Conservation (phyloP, 1,284 basidiomycete species). For the Cerioporus squamosus region DNA sequence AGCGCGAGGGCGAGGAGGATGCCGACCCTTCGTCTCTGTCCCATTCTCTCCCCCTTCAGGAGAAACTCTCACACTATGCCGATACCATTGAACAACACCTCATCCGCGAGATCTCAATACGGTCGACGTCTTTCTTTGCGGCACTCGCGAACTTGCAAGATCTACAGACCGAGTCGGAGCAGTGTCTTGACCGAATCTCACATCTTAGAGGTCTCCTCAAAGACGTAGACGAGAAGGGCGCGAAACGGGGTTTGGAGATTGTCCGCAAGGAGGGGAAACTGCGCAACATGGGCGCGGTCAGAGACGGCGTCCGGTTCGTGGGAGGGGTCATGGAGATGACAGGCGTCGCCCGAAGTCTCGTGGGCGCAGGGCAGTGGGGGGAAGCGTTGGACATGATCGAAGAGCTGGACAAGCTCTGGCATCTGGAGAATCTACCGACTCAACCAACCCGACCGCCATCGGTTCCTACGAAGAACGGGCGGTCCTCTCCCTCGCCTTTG, state of each 20-base stretch:
- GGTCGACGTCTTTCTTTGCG: constrained; percentile 95
- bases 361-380: constrained; percentile 84
- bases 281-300: constrained; percentile 61
- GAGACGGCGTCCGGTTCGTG: constrained; percentile 68
- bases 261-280: constrained; percentile 70
- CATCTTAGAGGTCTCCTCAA: constrained; percentile 74
- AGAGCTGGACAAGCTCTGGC: constrained; percentile 74
- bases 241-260: constrained; percentile 78
- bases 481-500: constrained; percentile 28
- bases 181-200: constrained; percentile 80
- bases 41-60: constrained; percentile 79
- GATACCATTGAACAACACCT: constrained; percentile 97
- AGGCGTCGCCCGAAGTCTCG: constrained; percentile 70
- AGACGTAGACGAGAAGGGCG: constrained; percentile 79
- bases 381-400: constrained; percentile 82
- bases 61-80: constrained; percentile 90
- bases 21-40: constrained; percentile 64
- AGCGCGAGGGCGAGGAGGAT: constrained; percentile 31
- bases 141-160: constrained; percentile 94
- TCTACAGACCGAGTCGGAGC: constrained; percentile 86
- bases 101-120: constrained; percentile 88
- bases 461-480: constrained; percentile 18
- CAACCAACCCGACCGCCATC: constrained; percentile 9
- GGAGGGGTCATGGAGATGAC: constrained; percentile 78
- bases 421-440: constrained; percentile 26